Base-by-base conservation (phyloP, 305 asterid genomes). In the Fraxinus floribunda region DNA sequence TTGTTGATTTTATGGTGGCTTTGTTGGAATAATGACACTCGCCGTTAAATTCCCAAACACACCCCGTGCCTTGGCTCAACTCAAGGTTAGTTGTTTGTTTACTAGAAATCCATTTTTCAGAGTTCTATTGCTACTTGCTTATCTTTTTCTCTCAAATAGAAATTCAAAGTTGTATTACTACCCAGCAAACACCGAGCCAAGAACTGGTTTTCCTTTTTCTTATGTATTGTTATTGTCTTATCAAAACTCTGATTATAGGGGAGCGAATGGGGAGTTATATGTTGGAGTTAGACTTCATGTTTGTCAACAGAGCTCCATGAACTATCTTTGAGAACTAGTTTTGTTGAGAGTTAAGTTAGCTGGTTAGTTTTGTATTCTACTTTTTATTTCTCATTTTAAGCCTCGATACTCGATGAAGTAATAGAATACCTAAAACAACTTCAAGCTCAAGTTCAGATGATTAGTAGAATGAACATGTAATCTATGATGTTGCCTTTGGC, bases 361-460 rank as follows among this genome's bases (percentile, higher is more conserved):
- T n/a, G 64, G 10, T 55, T 55, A 55, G 10, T 55, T 55, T 55
- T 55, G 64, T 55, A 5, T 55, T 55, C 64, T 55, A 55, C 24
- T 55, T 55, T 55, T 55, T 55, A 55, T 55, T 32, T 32, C 34
- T 32, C 34, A 32, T 32, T 32, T 32, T 32, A 95, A 87, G 98
- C 98, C 1, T 95, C 98, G 7, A 95, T 95, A 97, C 86, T 95
- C 36, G 98, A 92, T 81, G 98, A 95, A 89, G 98, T 92, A 24
- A 95, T 95, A 78, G 98, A 95, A 34, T 92, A 95, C 84, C 76
- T 95, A 34, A 95, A 92, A 57, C 97, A 93, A 62, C 72, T 95
- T 0, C 95, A 95, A 91, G 92, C 93, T 38, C 97, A 95, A 82
- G 88, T 95, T 6, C 88, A 89, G 0, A 85, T 94, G 92, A 90